Evolutionary conservation across 768 basidiomycete species (phyloP).

Genomic region (Thelephora aurantiotincta): DNA sequence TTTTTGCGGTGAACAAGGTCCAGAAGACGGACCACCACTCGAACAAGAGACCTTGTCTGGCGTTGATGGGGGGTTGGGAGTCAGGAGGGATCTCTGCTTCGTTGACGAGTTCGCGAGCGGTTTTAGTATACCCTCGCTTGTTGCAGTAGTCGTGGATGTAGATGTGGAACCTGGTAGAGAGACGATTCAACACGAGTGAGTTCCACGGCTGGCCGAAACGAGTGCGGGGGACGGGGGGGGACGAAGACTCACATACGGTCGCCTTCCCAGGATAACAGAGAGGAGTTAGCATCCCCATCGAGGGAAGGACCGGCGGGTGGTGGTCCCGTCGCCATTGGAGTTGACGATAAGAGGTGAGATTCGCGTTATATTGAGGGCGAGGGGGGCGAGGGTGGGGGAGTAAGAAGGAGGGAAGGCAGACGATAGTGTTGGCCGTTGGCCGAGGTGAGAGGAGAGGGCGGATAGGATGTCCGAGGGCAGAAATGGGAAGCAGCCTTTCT

Average conservation of each 20-base stretch:
- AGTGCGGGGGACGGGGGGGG: slow-evolving; percentile 1
- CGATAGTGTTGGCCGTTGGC: too few relatives aligned
- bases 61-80: slow-evolving; percentile 65
- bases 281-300: slow-evolving; percentile 5
- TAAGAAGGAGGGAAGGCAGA: too few relatives aligned
- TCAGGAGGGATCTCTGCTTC: slow-evolving; percentile 58
- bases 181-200: slow-evolving; percentile 9
- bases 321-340: slow-evolving; percentile 7
- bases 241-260: slow-evolving; percentile 56
- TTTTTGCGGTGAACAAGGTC: slow-evolving; percentile 75
- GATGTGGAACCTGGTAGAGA: slow-evolving; percentile 61
- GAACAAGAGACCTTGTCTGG: slow-evolving; percentile 70
- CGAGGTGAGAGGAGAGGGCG: slow-evolving; percentile 4
- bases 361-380: background rate
- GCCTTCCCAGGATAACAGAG: slow-evolving; percentile 60
- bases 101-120: slow-evolving; percentile 46
- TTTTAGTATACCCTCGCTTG: slow-evolving; percentile 67
- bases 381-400: too few relatives aligned
- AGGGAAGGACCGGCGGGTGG: background rate
- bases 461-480: slow-evolving; percentile 5
- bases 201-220: slow-evolving; percentile 13
- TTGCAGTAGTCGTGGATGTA: slow-evolving; percentile 79
- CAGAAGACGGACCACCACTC: slow-evolving; percentile 93
- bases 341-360: slow-evolving; percentile 1
- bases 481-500: slow-evolving; percentile 3